These are phyloP conservation scores for Xylariaceae sp. DNA, from an alignment of 2,329 filamentous ascomycete species.

Conservation along the genomic window DNA sequence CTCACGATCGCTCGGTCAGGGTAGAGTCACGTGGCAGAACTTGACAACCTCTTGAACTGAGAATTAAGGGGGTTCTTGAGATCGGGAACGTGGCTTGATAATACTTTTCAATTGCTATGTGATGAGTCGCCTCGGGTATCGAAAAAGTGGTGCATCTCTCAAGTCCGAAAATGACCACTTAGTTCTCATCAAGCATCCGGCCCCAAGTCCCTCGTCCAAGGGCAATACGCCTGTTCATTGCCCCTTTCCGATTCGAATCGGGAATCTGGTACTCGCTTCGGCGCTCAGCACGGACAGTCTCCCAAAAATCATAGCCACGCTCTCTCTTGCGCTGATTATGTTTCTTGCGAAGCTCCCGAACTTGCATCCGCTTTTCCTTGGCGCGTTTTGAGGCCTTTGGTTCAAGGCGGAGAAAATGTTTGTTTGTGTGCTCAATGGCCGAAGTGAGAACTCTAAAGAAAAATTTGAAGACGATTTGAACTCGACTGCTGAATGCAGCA, in stretches of 20 bases:
- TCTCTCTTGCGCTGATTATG: conserved; percentile 25
- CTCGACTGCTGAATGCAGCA: conserved; percentile 51
- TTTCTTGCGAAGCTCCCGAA: conserved; percentile 20
- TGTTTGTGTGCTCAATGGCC: conserved; percentile 9
- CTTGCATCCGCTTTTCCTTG: conserved; percentile 19
- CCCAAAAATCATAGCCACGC: conserved; percentile 39
- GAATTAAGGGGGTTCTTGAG: no score
- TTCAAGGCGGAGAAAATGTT: conserved; percentile 23
- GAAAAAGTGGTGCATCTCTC: background rate
- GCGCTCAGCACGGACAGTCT: conserved; percentile 30
- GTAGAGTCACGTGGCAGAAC: no score
- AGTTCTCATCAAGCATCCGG: conserved; percentile 6
- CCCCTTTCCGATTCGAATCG: conserved; percentile 31
- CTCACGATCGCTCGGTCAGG: no score
- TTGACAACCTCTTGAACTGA: no score
- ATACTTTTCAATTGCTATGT: no score
- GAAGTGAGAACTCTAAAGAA: conserved; percentile 17
- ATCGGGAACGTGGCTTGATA: no score
- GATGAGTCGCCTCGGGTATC: background rate
- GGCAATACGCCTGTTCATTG: conserved; percentile 6
- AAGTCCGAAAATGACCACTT: conserved; percentile 2
- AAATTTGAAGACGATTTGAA: conserved; percentile 30
- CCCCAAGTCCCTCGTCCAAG: conserved; percentile 20
- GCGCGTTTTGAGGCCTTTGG: conserved; percentile 24
- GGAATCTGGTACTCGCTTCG: conserved; percentile 34